Evolutionary conservation across 495 filamentous ascomycete species (phyloP).

Genomic region (Aspergillus bridgeri): DNA sequence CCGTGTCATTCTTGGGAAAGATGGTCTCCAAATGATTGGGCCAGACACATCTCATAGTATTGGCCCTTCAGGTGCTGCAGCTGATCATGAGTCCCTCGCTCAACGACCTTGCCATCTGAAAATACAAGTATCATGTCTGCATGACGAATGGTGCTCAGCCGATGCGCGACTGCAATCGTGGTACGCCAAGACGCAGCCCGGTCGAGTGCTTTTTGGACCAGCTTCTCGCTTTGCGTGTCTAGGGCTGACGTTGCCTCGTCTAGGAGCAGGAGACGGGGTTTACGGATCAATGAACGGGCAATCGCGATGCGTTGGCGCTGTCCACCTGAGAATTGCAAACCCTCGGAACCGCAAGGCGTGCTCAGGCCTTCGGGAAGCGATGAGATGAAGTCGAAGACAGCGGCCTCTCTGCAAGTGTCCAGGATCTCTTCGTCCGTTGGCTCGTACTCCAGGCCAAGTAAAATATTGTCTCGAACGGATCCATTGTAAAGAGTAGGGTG

Average conservation of each 20-base stretch:
- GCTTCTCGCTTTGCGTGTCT: conserved; percentile 60
- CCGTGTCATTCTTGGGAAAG: too few species aligned
- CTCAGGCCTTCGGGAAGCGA: conserved; percentile 57
- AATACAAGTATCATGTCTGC: conserved; percentile 71
- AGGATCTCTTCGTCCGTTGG: conserved; percentile 49
- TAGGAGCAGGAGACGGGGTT: conserved; percentile 59
- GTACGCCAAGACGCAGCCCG: conserved; percentile 51
- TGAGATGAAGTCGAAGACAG: conserved; percentile 59
- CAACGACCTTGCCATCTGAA: conserved; percentile 58
- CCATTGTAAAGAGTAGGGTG: conserved; percentile 75
- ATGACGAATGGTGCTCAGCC: conserved; percentile 63
- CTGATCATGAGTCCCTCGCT: conserved; percentile 58
- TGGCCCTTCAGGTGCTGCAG: conserved; percentile 53
- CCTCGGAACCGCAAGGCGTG: conserved; percentile 56
- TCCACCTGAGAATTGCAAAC: conserved; percentile 57
- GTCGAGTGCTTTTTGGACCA: conserved; percentile 62
- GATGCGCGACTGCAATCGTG: conserved; percentile 63
- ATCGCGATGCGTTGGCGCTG: conserved; percentile 68
- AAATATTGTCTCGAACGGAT: conserved; percentile 64
- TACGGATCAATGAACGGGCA: conserved; percentile 61
- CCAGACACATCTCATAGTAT: conserved; percentile 49
- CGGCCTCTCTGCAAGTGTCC: conserved; percentile 55
- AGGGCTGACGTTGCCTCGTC: conserved; percentile 69
- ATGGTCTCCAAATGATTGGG: conserved; percentile 10
- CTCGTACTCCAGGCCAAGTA: conserved; percentile 42